Evolutionary conservation across 202 grass and related monocot genomes (phyloP).

Genomic region (Panicum hallii): DNA sequence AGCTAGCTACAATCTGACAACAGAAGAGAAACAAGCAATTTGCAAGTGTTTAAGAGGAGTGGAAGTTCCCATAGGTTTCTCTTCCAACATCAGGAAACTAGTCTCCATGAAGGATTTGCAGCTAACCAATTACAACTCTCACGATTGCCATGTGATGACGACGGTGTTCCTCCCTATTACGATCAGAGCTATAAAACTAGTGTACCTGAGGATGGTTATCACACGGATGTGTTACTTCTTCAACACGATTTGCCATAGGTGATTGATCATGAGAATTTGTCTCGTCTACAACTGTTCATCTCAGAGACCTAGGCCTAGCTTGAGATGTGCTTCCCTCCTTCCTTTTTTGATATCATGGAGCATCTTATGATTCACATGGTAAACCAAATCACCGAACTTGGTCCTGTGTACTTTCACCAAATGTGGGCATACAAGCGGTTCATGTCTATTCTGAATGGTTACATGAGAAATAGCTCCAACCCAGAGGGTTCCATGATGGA

Average conservation of each 20-base stretch:
- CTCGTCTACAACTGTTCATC: fast-evolving
- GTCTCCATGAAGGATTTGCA: not conserved
- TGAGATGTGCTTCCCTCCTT: not conserved
- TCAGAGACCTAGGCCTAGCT: not conserved
- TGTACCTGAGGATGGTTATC: not conserved
- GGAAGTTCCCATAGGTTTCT: not conserved
- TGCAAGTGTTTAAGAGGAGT: not conserved
- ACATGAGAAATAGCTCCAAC: too few species aligned
- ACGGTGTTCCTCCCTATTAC: not conserved
- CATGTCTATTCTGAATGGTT: too few species aligned
- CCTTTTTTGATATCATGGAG: not conserved
- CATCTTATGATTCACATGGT: too few species aligned
- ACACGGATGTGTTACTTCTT: not conserved
- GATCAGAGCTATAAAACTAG: not conserved
- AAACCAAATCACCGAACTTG: too few species aligned
- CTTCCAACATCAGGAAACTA: not conserved
- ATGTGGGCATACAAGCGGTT: too few species aligned
- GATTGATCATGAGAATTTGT: not conserved
- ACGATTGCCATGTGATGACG: too few species aligned
- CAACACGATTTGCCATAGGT: not conserved
- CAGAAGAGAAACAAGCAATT: not conserved
- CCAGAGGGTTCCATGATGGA: too few species aligned
- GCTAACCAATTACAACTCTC: not conserved
- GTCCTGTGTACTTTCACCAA: too few species aligned
- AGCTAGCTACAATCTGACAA: not conserved